A percentile compares a stretch with the other conserved stretches of the same genome.
These are phyloP conservation scores for Anisodus tanguticus DNA, from an alignment of 257 asterid genomes.

Conservation along the genomic window DNA sequence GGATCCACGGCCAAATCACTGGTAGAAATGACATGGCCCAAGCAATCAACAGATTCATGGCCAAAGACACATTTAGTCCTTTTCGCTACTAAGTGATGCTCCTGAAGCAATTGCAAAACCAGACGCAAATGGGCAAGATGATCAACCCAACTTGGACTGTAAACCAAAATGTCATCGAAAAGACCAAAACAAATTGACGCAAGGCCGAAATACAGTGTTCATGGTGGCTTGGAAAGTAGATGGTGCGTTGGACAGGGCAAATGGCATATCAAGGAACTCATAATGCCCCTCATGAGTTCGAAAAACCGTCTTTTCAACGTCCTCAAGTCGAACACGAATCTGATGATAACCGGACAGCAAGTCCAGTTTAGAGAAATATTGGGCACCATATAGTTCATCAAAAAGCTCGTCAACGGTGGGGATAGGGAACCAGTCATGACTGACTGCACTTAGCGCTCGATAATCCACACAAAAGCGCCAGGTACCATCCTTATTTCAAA, in stretches of 20 bases:
- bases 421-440: neutral
- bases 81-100: neutral
- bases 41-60: neutral
- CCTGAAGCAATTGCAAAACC: neutral
- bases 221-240: constrained; percentile 29
- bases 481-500: neutral
- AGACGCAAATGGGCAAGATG: neutral
- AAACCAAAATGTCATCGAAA: constrained; percentile 25
- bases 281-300: constrained; percentile 28
- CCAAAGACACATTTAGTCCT: neutral
- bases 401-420: neutral
- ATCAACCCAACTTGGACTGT: neutral
- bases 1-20: neutral
- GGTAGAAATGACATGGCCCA: neutral
- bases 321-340: neutral
- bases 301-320: constrained; percentile 4
- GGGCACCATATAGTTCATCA: neutral
- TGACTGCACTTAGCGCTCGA: neutral
- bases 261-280: constrained; percentile 13
- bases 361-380: neutral
- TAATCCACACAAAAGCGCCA: neutral
- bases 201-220: neutral
- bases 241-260: neutral
- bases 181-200: neutral
- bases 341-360: neutral